A percentile compares a stretch with the other conserved stretches of the same genome.
phyloP scores from a whole-genome alignment of 2,329 filamentous ascomycete species.

The Alternaria triticimaculans region DNA sequence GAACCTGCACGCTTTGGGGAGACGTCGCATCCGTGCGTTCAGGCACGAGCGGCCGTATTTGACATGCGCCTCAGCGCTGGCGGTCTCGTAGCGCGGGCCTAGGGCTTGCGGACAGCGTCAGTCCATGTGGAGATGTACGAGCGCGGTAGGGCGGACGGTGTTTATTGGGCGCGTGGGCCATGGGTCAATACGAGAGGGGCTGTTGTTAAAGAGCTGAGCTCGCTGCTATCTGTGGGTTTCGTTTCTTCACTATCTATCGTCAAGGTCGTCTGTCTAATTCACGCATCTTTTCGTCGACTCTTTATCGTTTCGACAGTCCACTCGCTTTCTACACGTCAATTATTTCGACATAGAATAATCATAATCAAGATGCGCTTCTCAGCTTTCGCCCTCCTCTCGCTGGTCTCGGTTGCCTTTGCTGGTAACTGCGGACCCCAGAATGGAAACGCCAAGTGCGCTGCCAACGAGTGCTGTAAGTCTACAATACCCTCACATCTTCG shows the following conservation, averaged over 20 bases:
- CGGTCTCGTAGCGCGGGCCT: slow-evolving; percentile 21
- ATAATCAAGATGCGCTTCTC: slow-evolving; percentile 42
- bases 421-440: slow-evolving; percentile 47
- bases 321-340: slow-evolving; percentile 7
- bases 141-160: slow-evolving; percentile 1
- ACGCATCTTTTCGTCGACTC: neutral
- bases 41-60: slow-evolving; percentile 16
- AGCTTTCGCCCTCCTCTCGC: slow-evolving; percentile 32
- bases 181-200: slow-evolving; percentile 21
- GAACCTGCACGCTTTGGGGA: neutral
- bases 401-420: slow-evolving; percentile 36
- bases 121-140: slow-evolving; percentile 11
- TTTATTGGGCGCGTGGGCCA: slow-evolving; percentile 19
- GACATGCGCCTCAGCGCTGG: slow-evolving; percentile 7
- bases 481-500: too few relatives aligned
- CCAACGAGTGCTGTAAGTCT: slow-evolving; percentile 45
- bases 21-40: slow-evolving; percentile 15
- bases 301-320: slow-evolving; percentile 2
- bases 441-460: slow-evolving; percentile 41
- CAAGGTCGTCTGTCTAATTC: neutral
- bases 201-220: slow-evolving; percentile 11
- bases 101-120: slow-evolving; percentile 16
- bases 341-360: neutral
- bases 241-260: neutral
- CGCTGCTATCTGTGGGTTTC: neutral